phyloP scores from a whole-genome alignment of 345 rosid species.

The Citrus glauca region DNA sequence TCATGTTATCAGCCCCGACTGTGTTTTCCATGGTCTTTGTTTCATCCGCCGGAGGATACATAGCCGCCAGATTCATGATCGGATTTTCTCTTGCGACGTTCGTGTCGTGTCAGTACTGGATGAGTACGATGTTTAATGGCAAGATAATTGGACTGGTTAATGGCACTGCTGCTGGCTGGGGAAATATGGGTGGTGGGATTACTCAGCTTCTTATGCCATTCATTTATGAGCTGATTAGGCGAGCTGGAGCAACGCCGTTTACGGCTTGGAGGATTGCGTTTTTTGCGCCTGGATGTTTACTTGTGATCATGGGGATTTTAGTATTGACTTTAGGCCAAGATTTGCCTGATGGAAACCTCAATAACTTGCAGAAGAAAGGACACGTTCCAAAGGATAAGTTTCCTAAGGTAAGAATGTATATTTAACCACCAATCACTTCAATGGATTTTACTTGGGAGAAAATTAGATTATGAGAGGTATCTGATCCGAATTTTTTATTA shows the following conservation, averaged over 20 bases:
- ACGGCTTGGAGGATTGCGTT: slow-evolving; percentile 93
- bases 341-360: slow-evolving; percentile 45
- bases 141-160: slow-evolving; percentile 81
- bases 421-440: neutral
- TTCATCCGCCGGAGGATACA: slow-evolving; percentile 57
- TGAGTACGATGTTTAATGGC: slow-evolving; percentile 93
- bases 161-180: slow-evolving; percentile 95
- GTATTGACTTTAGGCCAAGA: slow-evolving; percentile 49
- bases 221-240: slow-evolving; percentile 56
- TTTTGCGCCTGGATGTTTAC: slow-evolving; percentile 64
- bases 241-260: slow-evolving; percentile 58
- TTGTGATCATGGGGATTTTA: slow-evolving; percentile 40
- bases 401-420: slow-evolving; percentile 25
- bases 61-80: slow-evolving; percentile 80
- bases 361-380: slow-evolving; percentile 50
- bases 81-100: slow-evolving; percentile 91
- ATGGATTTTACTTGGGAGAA: no score
- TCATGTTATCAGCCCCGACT: slow-evolving; percentile 75
- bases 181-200: slow-evolving; percentile 91
- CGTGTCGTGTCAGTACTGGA: slow-evolving; percentile 93
- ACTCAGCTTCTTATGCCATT: slow-evolving; percentile 87
- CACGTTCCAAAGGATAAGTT: slow-evolving; percentile 35
- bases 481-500: no score
- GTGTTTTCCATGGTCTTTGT: slow-evolving; percentile 86
- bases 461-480: no score